Percentiles rank a stretch among this genome's conserved stretches.
These are phyloP conservation scores for Aphanomyces astaci DNA, from an alignment of 352 stramenopile genomes.

Conservation along the genomic window DNA sequence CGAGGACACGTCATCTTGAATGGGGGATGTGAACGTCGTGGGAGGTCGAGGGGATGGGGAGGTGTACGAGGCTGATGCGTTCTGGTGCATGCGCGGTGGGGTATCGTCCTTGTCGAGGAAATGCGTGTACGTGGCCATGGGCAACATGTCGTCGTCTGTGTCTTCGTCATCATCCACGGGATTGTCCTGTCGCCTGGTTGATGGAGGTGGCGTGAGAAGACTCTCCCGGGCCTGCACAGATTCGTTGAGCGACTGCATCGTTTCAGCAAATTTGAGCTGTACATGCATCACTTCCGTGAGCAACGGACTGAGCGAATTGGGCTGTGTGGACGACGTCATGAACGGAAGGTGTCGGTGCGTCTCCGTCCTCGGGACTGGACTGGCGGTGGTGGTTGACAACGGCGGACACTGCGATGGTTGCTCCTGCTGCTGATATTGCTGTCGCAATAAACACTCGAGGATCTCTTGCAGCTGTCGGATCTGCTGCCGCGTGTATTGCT, in stretches of 20 bases:
- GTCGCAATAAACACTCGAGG: background rate
- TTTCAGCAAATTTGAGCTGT: conserved; percentile 22
- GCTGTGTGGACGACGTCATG: background rate
- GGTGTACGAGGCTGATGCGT: background rate
- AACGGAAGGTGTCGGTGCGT: no score
- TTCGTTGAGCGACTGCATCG: conserved; percentile 21
- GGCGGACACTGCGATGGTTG: background rate
- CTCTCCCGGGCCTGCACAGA: conserved; percentile 15
- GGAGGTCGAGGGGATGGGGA: background rate
- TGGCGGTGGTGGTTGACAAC: no score
- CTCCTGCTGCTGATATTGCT: background rate
- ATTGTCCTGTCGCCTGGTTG: background rate
- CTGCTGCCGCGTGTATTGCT: conserved; percentile 15
- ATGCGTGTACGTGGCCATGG: conserved; percentile 8
- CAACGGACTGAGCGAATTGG: conserved; percentile 7
- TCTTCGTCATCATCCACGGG: background rate
- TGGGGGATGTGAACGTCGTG: background rate
- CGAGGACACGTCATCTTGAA: background rate
- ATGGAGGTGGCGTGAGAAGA: background rate
- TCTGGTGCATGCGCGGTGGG: background rate
- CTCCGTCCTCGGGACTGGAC: no score
- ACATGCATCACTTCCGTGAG: conserved; percentile 24
- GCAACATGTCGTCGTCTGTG: background rate
- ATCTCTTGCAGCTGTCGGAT: conserved; percentile 21
- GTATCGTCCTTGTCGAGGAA: conserved; percentile 8